Percentiles rank a stretch among this genome's conserved stretches.
These are phyloP conservation scores for Suillus discolor DNA, from an alignment of 768 basidiomycete genomes.

Conservation along the genomic window DNA sequence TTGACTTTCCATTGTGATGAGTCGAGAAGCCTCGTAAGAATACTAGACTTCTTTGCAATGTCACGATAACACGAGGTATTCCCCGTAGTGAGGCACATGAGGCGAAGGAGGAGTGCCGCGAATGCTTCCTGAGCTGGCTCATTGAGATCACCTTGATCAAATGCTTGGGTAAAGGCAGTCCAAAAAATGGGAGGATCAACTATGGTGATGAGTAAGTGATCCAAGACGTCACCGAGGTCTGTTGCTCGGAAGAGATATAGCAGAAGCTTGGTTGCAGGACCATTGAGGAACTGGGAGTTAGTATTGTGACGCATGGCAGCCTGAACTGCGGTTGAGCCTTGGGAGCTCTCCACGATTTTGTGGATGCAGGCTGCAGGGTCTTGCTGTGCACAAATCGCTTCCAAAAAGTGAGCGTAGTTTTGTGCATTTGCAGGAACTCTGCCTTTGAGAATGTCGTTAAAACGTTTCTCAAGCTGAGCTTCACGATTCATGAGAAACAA, in stretches of 20 bases:
- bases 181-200: slow-evolving; percentile 57
- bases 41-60: slow-evolving; percentile 34
- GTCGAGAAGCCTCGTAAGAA: slow-evolving; percentile 27
- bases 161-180: slow-evolving; percentile 39
- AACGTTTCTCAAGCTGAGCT: slow-evolving; percentile 35
- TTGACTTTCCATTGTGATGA: slow-evolving; percentile 30
- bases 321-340: slow-evolving; percentile 43
- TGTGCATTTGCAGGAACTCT: slow-evolving; percentile 23
- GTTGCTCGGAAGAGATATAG: slow-evolving; percentile 41
- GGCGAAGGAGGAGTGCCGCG: slow-evolving; percentile 51
- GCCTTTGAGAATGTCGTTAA: slow-evolving; percentile 37
- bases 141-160: slow-evolving; percentile 34
- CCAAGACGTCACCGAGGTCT: slow-evolving; percentile 45
- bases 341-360: slow-evolving; percentile 36
- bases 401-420: slow-evolving; percentile 43
- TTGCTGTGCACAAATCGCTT: slow-evolving; percentile 44
- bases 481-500: slow-evolving; percentile 24
- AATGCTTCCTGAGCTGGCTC: slow-evolving; percentile 41
- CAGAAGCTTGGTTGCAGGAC: slow-evolving; percentile 38
- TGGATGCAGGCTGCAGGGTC: slow-evolving; percentile 41
- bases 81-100: slow-evolving; percentile 43
- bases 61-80: slow-evolving; percentile 39
- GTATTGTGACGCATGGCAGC: slow-evolving; percentile 44
- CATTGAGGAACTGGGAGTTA: slow-evolving; percentile 44
- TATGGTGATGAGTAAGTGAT: slow-evolving; percentile 40